phyloP scores from a whole-genome alignment of 2,329 filamentous ascomycete genomes.

The Aspergillus aculeatus region DNA sequence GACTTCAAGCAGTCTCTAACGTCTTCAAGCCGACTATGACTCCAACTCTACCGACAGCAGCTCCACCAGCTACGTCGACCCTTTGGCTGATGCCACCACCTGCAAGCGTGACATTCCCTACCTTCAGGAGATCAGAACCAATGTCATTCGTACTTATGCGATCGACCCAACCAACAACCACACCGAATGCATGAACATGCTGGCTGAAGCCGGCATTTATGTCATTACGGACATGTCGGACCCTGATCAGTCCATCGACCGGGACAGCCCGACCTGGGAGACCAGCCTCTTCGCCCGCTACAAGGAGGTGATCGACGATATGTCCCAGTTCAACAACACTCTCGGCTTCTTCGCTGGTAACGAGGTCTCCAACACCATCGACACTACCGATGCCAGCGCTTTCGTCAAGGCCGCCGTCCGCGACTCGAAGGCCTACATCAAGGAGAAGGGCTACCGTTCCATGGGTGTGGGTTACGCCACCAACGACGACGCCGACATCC shows the following conservation, averaged over 20 bases:
- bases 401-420: slow-evolving; percentile 97
- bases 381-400: slow-evolving; percentile 84
- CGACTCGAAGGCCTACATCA: slow-evolving; percentile 91
- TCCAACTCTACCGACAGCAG: slow-evolving; percentile 49
- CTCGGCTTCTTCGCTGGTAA: slow-evolving; percentile 98
- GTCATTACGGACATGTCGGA: slow-evolving; percentile 86
- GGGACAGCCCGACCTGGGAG: slow-evolving; percentile 75
- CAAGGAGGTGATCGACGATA: slow-evolving; percentile 73
- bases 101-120: slow-evolving; percentile 84
- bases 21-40: slow-evolving; percentile 55
- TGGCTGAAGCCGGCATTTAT: slow-evolving; percentile 85
- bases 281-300: slow-evolving; percentile 74
- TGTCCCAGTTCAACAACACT: slow-evolving; percentile 80
- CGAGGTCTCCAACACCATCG: slow-evolving; percentile 83
- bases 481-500: slow-evolving; percentile 82
- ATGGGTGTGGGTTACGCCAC: slow-evolving; percentile 93
- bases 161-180: slow-evolving; percentile 78
- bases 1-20: background rate
- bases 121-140: slow-evolving; percentile 74
- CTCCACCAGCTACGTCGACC: slow-evolving; percentile 68
- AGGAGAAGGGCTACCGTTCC: slow-evolving; percentile 67
- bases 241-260: slow-evolving; percentile 79
- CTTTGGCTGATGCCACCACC: slow-evolving; percentile 65
- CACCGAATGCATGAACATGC: slow-evolving; percentile 74
- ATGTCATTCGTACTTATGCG: slow-evolving; percentile 90